Base-by-base conservation (phyloP, 108 stramenopile genomes). In the Fistulifera pelliculosa region DNA sequence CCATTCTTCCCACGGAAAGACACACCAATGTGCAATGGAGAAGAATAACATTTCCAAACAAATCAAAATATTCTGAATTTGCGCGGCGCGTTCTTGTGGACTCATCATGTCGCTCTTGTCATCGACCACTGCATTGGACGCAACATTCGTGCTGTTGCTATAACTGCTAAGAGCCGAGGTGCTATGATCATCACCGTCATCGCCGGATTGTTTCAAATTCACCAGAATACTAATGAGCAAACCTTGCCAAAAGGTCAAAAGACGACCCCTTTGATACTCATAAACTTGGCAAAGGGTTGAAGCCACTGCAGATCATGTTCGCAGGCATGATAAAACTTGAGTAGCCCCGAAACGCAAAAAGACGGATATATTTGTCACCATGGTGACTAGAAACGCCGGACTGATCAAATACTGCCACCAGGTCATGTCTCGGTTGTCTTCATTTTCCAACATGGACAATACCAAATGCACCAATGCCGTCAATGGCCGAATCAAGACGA, bases 241-340 rank as follows among this genome's bases (percentile, higher is more conserved):
- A 27, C 75, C 79, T 54, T 94, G 93, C 84, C 84, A 85, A 70
- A 94, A 94, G 17, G 93, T 94, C 73, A 88, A 70, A 94, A 94
- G 13, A 94, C 89, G 1, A 94, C 81, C 5, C 85, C 89, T 69
- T 94, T 94, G 50, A 94, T 90, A 50, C 79, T 77, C 14, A 94
- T 49, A 56, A 94, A 94, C 44, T 94, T 94, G 10, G 83, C 76
- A 70, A 82, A 90, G 0, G 89, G 89, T 21, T 86, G 78, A 40
- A 74, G 75, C 93, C 89, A 94, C 16, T 40, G 64, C 44, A 94
- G 43, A 65, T 94, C 79, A 7, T 79, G 58, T 13, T 66, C 73
- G 13, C 84, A 77, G 14, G 73, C 79, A 66, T 94, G 93, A 62
- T 90, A 90, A 54, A 94, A 91, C 35, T 81, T 77, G 18, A 94